A percentile compares a stretch with the other conserved stretches of the same genome.
phyloP scores from a whole-genome alignment of 2,329 filamentous ascomycete genomes.

The Zarea fungicola region DNA sequence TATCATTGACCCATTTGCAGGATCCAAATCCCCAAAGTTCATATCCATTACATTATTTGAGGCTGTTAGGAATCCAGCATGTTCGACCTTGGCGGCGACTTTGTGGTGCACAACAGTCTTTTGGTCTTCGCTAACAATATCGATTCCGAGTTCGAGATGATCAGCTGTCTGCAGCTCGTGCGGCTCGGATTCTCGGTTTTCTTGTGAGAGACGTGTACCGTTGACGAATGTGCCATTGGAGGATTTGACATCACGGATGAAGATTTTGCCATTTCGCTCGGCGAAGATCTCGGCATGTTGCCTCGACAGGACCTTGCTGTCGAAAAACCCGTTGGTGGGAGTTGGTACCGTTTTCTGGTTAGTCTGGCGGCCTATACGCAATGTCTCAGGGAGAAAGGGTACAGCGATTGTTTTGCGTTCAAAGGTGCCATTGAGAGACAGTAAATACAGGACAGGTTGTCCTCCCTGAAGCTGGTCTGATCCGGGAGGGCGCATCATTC shows the following conservation, averaged over 20 bases:
- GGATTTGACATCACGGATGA: constrained; percentile 95
- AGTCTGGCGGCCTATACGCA: constrained; percentile 92
- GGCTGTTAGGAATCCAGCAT: constrained; percentile 76
- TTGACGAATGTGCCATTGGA: constrained; percentile 99
- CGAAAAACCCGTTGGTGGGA: constrained; percentile 88
- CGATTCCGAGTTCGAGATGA: constrained; percentile 90
- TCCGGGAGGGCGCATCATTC: constrained; percentile 56
- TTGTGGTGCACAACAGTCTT: constrained; percentile 99
- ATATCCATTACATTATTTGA: constrained; percentile 77
- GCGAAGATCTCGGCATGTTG: constrained; percentile 97
- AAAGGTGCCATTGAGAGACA: constrained; percentile 93
- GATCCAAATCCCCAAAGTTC: constrained; percentile 88
- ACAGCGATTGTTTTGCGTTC: constrained; percentile 95
- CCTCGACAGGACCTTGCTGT: constrained; percentile 93
- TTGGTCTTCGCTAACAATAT: constrained; percentile 97
- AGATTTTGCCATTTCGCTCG: constrained; percentile 78
- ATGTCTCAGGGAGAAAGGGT: constrained; percentile 86
- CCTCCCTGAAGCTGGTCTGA: constrained; percentile 56
- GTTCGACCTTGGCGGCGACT: constrained; percentile 92
- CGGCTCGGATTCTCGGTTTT: constrained; percentile 94
- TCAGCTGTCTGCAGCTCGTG: constrained; percentile 90
- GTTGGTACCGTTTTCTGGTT: constrained; percentile 95
- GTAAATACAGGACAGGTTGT: constrained; percentile 75
- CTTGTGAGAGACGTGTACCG: constrained; percentile 78
- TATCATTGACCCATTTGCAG: constrained; percentile 68